Percentiles rank a stretch among this genome's conserved stretches.
Evolutionary conservation across 306 rosid genomes (phyloP).

Genomic region (Adenanthera pavonina): DNA sequence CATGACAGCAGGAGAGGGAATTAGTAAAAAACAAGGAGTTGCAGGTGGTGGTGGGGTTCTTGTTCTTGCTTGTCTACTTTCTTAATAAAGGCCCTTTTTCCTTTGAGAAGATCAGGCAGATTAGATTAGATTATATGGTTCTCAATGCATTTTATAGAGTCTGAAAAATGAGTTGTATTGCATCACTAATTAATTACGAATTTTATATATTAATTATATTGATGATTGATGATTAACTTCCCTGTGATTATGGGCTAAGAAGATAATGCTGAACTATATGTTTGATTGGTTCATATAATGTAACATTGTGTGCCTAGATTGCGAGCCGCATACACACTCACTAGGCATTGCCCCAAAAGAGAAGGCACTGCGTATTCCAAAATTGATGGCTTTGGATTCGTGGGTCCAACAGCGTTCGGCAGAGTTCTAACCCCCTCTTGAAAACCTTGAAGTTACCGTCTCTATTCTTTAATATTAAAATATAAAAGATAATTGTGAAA

Average conservation of each 20-base stretch:
- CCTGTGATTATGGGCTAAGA: no score
- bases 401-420: neutral
- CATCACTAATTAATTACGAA: no score
- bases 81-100: slow-evolving; percentile 17
- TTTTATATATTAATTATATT: no score
- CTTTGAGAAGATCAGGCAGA: neutral
- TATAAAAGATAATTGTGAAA: no score
- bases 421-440: neutral
- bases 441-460: neutral
- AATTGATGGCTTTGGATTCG: neutral
- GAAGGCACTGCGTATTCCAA: neutral
- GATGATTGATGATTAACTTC: no score
- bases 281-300: neutral
- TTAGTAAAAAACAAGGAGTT: slow-evolving; percentile 4
- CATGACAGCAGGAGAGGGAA: slow-evolving; percentile 40
- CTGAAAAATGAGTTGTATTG: no score
- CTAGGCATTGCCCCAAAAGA: neutral
- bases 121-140: no score
- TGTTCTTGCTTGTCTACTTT: slow-evolving; percentile 41
- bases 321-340: no score
- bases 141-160: no score
- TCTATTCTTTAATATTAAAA: no score
- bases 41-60: slow-evolving; percentile 50
- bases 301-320: neutral
- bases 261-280: no score